Conservation (phyloP, 306 rosid species). For the Spatholobus suberectus region DNA sequence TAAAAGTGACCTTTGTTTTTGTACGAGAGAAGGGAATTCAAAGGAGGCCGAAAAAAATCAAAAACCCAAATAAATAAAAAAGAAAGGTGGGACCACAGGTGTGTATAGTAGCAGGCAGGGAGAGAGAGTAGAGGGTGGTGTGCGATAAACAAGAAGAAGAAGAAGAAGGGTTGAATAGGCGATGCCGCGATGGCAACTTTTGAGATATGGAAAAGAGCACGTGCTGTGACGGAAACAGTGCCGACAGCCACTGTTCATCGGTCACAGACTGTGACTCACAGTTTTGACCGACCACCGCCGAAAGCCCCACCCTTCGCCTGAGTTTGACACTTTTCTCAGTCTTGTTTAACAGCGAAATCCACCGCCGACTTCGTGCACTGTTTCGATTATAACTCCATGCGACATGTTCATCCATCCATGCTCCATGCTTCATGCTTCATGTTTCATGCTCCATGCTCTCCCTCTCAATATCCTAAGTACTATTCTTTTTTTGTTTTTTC, state of each 20-base stretch:
- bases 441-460: too few species aligned
- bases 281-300: constrained; percentile 38
- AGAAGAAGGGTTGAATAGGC: background rate
- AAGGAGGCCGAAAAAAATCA: background rate
- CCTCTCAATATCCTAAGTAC: too few species aligned
- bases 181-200: background rate
- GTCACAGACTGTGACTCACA: background rate
- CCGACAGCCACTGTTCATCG: constrained; percentile 52
- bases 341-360: background rate
- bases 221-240: constrained; percentile 39
- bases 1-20: background rate
- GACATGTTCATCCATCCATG: too few species aligned
- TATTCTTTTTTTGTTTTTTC: too few species aligned
- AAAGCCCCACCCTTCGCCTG: background rate
- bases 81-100: background rate
- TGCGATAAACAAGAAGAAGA: background rate
- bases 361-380: too few species aligned
- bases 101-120: background rate
- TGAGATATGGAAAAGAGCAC: constrained; percentile 3
- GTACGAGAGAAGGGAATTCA: background rate
- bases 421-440: too few species aligned
- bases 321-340: background rate
- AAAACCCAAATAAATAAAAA: background rate
- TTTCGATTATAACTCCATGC: too few species aligned
- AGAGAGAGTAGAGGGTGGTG: background rate